Percentiles rank a stretch among this genome's conserved stretches.
These are phyloP conservation scores for Santalum album DNA, from an alignment of 164 flowering plant genomes.

Conservation along the genomic window DNA sequence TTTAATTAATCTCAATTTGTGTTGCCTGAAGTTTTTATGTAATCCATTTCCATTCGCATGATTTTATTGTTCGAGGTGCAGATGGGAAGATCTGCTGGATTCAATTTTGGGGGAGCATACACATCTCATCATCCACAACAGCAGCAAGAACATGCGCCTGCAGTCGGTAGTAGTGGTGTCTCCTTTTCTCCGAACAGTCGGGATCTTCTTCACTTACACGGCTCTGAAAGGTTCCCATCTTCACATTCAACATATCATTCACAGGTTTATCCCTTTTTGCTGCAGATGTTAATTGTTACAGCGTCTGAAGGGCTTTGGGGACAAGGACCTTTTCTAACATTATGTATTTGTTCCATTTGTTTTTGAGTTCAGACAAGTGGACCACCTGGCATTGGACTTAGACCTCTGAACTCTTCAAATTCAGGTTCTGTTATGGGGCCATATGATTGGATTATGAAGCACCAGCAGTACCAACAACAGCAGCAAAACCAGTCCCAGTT, in stretches of 20 bases:
- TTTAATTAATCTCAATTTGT: no score
- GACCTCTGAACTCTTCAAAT: constrained; percentile 63
- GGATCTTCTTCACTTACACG: constrained; percentile 73
- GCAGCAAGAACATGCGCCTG: constrained; percentile 54
- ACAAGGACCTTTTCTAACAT: no score
- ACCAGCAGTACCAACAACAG: constrained; percentile 57
- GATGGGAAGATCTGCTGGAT: constrained; percentile 83
- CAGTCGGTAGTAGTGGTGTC: constrained; percentile 55
- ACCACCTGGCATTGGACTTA: constrained; percentile 70
- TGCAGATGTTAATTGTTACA: no score
- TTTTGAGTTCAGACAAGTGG: constrained; percentile 50
- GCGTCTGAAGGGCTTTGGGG: no score
- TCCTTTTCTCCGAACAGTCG: constrained; percentile 69
- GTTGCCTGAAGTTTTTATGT: no score
- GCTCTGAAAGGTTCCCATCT: constrained; percentile 73
- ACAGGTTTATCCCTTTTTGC: constrained; percentile 39
- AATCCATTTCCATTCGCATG: no score
- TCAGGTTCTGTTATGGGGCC: constrained; percentile 56
- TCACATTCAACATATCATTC: constrained; percentile 66
- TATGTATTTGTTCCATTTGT: neutral
- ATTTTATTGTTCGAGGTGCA: no score
- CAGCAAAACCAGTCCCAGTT: constrained; percentile 73
- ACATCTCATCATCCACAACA: constrained; percentile 71
- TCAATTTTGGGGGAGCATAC: constrained; percentile 59
- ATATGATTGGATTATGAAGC: constrained; percentile 87